Percentiles rank a stretch among this genome's conserved stretches.
Conservation (phyloP, 2,329 filamentous ascomycete genomes). For the Arthrobotrys sinensis region DNA sequence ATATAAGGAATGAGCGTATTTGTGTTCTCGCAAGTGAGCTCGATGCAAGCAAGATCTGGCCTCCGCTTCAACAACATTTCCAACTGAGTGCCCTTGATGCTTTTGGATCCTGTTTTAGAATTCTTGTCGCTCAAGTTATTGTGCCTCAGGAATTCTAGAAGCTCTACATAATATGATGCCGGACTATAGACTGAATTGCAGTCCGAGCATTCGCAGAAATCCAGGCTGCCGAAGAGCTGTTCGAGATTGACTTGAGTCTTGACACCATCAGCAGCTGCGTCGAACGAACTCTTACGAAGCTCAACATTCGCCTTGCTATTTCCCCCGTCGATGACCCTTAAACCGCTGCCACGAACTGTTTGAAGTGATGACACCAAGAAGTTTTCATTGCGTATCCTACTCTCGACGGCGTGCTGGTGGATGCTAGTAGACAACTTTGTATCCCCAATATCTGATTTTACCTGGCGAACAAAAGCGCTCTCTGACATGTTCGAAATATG, state of each 20-base stretch:
- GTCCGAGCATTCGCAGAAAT: slow-evolving; percentile 60
- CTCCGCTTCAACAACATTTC: slow-evolving; percentile 61
- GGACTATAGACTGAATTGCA: slow-evolving; percentile 62
- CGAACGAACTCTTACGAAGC: slow-evolving; percentile 4
- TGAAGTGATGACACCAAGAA: slow-evolving; percentile 18
- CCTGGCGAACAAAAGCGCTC: background rate
- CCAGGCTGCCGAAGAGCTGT: slow-evolving; percentile 46
- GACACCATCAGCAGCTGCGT: slow-evolving; percentile 1
- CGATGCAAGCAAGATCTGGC: slow-evolving; percentile 64
- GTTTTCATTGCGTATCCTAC: slow-evolving; percentile 15
- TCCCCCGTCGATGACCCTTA: slow-evolving; percentile 16
- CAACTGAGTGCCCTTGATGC: slow-evolving; percentile 1
- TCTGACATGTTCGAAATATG: slow-evolving; percentile 17
- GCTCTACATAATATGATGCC: slow-evolving; percentile 64
- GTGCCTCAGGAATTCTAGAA: slow-evolving; percentile 62
- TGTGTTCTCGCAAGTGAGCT: slow-evolving; percentile 65
- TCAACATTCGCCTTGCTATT: slow-evolving; percentile 14
- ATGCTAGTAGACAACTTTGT: slow-evolving; percentile 12
- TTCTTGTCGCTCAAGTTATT: slow-evolving; percentile 60
- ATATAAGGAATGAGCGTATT: slow-evolving; percentile 65
- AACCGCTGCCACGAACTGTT: slow-evolving; percentile 33
- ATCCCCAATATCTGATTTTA: slow-evolving; percentile 9
- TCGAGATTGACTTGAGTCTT: slow-evolving; percentile 29
- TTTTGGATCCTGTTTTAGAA: background rate
- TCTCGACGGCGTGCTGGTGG: slow-evolving; percentile 33